Conservation (phyloP, 1,284 basidiomycete species). For the Moesziomyces antarcticus region DNA sequence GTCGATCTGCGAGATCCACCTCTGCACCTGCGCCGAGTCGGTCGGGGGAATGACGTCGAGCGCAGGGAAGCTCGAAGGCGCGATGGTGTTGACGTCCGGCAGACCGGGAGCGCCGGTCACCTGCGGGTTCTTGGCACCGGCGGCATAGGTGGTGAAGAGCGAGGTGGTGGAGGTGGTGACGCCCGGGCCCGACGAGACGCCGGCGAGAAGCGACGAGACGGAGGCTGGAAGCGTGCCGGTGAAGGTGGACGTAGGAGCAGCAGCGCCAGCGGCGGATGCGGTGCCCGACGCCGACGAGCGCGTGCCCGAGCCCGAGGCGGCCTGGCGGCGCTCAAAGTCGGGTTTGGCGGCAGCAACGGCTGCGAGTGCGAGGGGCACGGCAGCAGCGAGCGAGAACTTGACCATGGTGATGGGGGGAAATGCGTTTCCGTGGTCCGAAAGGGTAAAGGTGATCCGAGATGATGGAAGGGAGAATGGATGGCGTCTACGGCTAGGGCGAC, state of each 20-base stretch:
- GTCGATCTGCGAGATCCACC: constrained; percentile 79
- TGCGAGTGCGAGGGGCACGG: constrained; percentile 33
- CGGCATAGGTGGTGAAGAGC: constrained; percentile 49
- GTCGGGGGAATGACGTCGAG: constrained; percentile 77
- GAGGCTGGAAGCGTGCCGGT: constrained; percentile 54
- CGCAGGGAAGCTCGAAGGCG: constrained; percentile 74
- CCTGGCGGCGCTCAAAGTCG: constrained; percentile 37
- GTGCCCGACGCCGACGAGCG: constrained; percentile 14
- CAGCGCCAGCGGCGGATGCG: constrained; percentile 14
- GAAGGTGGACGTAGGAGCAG: constrained; percentile 50
- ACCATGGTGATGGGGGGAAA: constrained; percentile 35
- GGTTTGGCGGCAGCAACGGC: constrained; percentile 30
- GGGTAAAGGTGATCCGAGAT: neutral
- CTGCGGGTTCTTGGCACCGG: constrained; percentile 55
- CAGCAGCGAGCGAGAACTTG: constrained; percentile 33
- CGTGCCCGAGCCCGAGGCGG: constrained; percentile 14
- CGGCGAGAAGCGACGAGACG: constrained; percentile 43
- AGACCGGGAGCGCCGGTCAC: constrained; percentile 58
- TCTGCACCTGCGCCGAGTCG: constrained; percentile 77
- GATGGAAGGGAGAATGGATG: neutral
- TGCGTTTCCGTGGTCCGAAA: neutral
- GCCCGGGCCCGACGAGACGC: constrained; percentile 48
- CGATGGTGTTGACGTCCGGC: constrained; percentile 39
- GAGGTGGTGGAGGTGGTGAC: constrained; percentile 46
- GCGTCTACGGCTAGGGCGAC: too few relatives aligned